Evolutionary conservation across 2,329 filamentous ascomycete species (phyloP).

Genomic region (Westerdykella sp.): DNA sequence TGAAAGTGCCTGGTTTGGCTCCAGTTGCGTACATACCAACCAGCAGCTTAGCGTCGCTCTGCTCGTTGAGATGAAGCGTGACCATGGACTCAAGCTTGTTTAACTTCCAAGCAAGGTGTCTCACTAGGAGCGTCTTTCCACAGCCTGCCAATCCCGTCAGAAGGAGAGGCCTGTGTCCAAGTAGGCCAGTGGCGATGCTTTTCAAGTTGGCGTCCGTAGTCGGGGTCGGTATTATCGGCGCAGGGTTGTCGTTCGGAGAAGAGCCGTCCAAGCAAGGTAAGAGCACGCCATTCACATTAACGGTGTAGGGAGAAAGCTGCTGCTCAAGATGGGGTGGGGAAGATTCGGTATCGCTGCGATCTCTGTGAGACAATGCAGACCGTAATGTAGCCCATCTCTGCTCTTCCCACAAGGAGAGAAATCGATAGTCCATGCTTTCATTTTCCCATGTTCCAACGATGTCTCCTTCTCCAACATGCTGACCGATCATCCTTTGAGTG

Average conservation of each 20-base stretch:
- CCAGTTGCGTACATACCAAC: constrained; percentile 92
- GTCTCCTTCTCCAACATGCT: constrained; percentile 58
- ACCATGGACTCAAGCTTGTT: constrained; percentile 78
- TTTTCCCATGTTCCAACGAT: constrained; percentile 72
- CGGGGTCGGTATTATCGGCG: constrained; percentile 53
- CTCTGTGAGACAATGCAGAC: constrained; percentile 6
- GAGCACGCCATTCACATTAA: constrained; percentile 34
- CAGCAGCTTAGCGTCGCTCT: constrained; percentile 95
- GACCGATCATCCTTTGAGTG: constrained; percentile 62
- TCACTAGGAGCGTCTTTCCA: constrained; percentile 82
- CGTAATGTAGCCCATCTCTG: constrained; percentile 42
- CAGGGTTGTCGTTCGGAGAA: constrained; percentile 20
- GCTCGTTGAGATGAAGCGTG: constrained; percentile 92
- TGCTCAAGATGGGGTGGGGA: constrained; percentile 6
- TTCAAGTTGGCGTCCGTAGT: constrained; percentile 70
- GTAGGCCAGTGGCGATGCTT: constrained; percentile 61
- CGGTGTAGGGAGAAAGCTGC: constrained; percentile 26
- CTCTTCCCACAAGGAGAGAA: constrained; percentile 61
- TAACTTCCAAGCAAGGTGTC: constrained; percentile 73
- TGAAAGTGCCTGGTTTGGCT: constrained; percentile 78
- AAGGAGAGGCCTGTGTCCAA: constrained; percentile 64
- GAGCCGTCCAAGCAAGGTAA: constrained; percentile 34
- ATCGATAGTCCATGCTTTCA: constrained; percentile 67
- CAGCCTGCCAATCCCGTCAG: constrained; percentile 77
- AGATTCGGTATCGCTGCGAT: neutral